Base-by-base conservation (phyloP, 2,329 filamentous ascomycete genomes). In the Fusarium oxysporum region DNA sequence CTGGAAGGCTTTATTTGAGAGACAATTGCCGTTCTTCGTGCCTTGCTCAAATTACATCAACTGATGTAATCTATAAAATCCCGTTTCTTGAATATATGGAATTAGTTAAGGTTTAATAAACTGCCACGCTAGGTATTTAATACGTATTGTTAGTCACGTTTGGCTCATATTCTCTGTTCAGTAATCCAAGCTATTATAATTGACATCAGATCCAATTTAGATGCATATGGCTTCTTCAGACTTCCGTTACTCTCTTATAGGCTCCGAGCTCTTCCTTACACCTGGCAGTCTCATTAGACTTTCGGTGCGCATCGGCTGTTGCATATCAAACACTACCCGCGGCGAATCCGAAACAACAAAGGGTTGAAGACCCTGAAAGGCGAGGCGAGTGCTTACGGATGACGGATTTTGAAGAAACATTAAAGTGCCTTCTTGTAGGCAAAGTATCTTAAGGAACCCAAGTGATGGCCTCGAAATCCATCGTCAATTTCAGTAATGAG, bases 261-360 rank as follows among this genome's bases (percentile, higher is more conserved):
- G 21, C 21, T 5, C 9, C 17, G 28, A 35, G 30, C n/a, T 35
- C 17, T 19, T 51, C n/a, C n/a, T 35, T 51, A 19, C 32, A 19
- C 11, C n/a, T 25, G 48, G 13, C 33, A 61, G 45, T 51, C 53
- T 30, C 56, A 45, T 61, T 67, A 67, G 40, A 47, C 64, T 67
- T 66, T 67, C 38, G 64, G 64, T 59, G 45, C 32, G 21, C 44
- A 35, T 67, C 62, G 64, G 64, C 28, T 67, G 58, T 33, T 45
- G 44, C 40, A 48, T 65, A 67, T 73, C 70, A 72, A 70, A 72
- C 70, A 55, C 62, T 48, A 70, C 28, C 51, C 62, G 70, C 67
- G 50, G 70, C 70, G 58, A 63, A 70, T 50, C 57, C 53, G 70
- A 73, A 73, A 73, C 70, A 73, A 38, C 32, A 67, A 67, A 45